These are phyloP conservation scores for Ehretia macrophylla DNA, from an alignment of 257 asterid species.

Conservation along the genomic window DNA sequence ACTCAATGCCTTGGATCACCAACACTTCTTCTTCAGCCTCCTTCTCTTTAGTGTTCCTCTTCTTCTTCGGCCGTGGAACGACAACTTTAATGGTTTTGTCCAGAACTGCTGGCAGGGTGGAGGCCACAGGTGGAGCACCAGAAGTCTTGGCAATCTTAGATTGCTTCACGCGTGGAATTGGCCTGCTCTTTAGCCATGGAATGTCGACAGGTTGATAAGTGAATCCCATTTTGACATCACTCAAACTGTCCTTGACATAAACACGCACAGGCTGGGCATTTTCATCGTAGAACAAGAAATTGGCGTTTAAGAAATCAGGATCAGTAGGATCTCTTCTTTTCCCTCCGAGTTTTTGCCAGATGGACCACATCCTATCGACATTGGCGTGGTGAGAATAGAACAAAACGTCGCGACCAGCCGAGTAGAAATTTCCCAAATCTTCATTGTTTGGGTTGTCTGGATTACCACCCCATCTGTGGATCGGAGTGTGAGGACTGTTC, in stretches of 20 bases:
- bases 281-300: conserved; percentile 54
- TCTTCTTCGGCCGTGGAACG: conserved; percentile 30
- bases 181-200: conserved; percentile 22
- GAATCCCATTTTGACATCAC: neutral
- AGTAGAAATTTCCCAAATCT: conserved; percentile 58
- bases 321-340: conserved; percentile 16
- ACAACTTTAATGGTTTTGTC: conserved; percentile 19
- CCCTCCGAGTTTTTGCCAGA: conserved; percentile 34
- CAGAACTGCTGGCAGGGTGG: conserved; percentile 24
- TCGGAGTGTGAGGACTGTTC: conserved; percentile 36
- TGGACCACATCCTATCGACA: conserved; percentile 27
- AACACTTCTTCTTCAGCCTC: conserved; percentile 35
- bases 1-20: conserved; percentile 26
- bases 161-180: conserved; percentile 9
- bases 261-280: conserved; percentile 43
- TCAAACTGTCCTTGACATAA: conserved; percentile 9
- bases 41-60: conserved; percentile 12
- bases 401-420: conserved; percentile 24
- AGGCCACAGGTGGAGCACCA: conserved; percentile 6
- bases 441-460: conserved; percentile 26
- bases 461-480: conserved; percentile 39
- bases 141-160: conserved; percentile 2
- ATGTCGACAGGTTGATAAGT: neutral
- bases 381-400: neutral
- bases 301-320: conserved; percentile 46